Base-by-base conservation (phyloP, 495 filamentous ascomycete species). In the Friedmanniomyces simplex region DNA sequence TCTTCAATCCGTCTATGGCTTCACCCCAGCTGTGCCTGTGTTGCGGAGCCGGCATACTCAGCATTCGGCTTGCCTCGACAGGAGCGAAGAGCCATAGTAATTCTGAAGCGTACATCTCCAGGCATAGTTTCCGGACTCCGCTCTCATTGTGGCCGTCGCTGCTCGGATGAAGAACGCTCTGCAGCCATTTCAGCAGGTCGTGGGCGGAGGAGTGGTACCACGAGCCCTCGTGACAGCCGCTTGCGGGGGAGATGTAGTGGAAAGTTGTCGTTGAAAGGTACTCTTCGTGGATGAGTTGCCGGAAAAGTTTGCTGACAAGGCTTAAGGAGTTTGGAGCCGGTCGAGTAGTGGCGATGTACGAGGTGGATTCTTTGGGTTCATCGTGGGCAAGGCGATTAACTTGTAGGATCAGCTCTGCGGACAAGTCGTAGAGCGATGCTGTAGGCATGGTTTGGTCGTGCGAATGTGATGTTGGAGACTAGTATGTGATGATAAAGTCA, bases 11-110 rank as follows among this genome's bases (percentile, higher is more conserved):
- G 1, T 41, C 34, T 5, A 6, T 14, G 2, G 36, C 52, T 8
- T 18, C 4, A 20, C 25, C 25, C 52, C 52, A 54, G 20, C 5
- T 21, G 5, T 54, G 52, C 8, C 52, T 11, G 37, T 54, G 8
- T 2, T 43, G 2, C 18, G 39, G 39, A 7, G 3, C 6, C 37
- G 52, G 36, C 34, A 54, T 42, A 16, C 22, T 30, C 32, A 54
- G 25, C 5, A 54, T 10, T 12, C 20, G 13, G 18, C 12, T 18
- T 18, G 32, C 20, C 18, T 54, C 52, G 12, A 30, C 6, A 12
- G 52, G 52, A 18, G 52, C 52, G 25, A 54, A 54, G n/a, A 54
- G 34, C 52, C 37, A 25, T 14, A 54, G 52, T 14, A 54, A 21
- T 34, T 54, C 52, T 21, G 52, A 41, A 25, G 36, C 52, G 36